Base-by-base conservation (phyloP, 78 protist species). In the Bodo saltans region DNA sequence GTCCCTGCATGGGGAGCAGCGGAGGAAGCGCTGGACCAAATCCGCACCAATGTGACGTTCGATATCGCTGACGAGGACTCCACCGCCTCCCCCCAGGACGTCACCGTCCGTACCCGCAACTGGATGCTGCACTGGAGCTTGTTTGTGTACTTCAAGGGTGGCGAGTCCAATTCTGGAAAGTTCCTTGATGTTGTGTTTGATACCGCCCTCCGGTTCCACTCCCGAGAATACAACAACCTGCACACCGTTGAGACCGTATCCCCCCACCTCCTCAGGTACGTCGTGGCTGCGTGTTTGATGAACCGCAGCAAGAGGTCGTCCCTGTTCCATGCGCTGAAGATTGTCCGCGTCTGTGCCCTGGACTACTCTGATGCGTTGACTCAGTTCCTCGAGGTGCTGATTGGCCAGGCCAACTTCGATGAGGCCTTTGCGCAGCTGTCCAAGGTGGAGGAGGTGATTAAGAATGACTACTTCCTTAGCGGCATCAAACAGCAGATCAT, bases 41-140 rank as follows among this genome's bases (percentile, higher is more conserved):
- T 47, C 60, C 60, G 60, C 60, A 47, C n/a, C n/a, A n/a, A n/a
- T n/a, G n/a, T n/a, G n/a, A n/a, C 8, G 60, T 17, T 47, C n/a
- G n/a, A 47, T 8, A 8, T 47, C n/a, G 60, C 8, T 8, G 8
- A 8, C 60, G 17, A 23, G 60, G 60, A 47, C n/a, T 23, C 60
- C n/a, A 47, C 60, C 60, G 17, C 60, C 60, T 23, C 8, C 60
- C n/a, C 60, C 60, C 60, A 47, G 60, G n/a, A 17, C 60, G 60
- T 47, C n/a, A 17, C 60, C n/a, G n/a, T 47, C n/a, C n/a, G n/a
- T n/a, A n/a, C n/a, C n/a, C n/a, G n/a, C n/a, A n/a, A n/a, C 47
- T 74, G 79, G 79, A 8, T 74, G 37, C 12, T 76, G 53, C 81
- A 76, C 69, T 76, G 81, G 81, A 42, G 69, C 12, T 67, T 76